Conservation (phyloP, 192 early-diverging fungal species). For the Rhizophagus sp. region DNA sequence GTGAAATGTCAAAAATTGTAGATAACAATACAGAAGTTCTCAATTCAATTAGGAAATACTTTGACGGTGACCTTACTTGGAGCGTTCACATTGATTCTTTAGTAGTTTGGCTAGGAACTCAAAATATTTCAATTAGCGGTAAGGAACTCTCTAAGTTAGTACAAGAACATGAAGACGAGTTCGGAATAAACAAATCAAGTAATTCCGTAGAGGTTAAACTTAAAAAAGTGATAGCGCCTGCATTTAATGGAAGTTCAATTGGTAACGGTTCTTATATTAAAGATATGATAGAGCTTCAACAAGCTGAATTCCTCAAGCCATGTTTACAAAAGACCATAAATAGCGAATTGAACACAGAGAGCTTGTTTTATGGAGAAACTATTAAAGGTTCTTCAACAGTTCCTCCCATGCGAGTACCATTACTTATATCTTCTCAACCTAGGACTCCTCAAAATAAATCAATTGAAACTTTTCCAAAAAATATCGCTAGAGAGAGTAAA, state of each 20-base stretch:
- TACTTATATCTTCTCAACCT: background rate
- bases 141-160: background rate
- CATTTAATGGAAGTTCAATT: background rate
- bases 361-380: too few relatives aligned
- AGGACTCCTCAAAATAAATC: background rate
- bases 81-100: background rate
- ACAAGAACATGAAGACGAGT: background rate
- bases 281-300: background rate
- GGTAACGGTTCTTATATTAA: background rate
- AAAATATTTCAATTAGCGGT: background rate
- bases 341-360: too few relatives aligned
- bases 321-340: background rate
- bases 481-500: background rate
- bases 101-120: slow-evolving; percentile 1
- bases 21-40: background rate
- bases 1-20: background rate
- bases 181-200: background rate
- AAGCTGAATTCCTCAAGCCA: background rate
- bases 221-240: background rate
- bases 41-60: background rate
- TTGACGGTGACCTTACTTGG: background rate
- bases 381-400: background rate
- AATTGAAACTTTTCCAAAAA: background rate
- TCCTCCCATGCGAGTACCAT: background rate
- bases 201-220: background rate